Evolutionary conservation across 305 asterid species (phyloP), one percentile per base, ranked within the genome.

Genomic region (Rubia tinctorum): DNA sequence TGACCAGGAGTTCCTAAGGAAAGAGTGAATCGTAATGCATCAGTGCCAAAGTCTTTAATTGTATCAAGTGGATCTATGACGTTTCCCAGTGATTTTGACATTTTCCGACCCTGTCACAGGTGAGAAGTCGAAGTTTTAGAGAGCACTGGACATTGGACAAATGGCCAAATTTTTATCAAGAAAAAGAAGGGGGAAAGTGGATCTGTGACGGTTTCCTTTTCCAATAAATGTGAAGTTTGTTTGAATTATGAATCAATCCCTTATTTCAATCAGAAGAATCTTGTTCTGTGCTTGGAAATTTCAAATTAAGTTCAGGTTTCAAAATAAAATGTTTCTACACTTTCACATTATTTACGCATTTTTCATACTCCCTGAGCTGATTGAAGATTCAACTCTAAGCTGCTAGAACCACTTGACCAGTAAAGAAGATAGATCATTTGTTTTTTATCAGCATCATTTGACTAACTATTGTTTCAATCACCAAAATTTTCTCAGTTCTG

Each of bases 1-100:
- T 95, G 99, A 66, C 97, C 98, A 81, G 95, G 88, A 64, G 98
- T 92, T 84, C 98, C 99, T 68, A 95, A 85, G 81, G 98, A 89
- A 76, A 95, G 96, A 68, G 98, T 89, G 85, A 92, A 95, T 67
- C 97, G 90, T 74, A 95, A 80, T 84, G 99, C 97, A 90, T 95
- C 99, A 5, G 95, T 92, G 43, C 98, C 99, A 77, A 89, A 95
- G 69, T 92, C 98, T 76, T 78, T 84, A 83, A 95, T 89, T 44
- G 94, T 89, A 81, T 95, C 96, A 59, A 92, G 86, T 60, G 98
- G 98, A 85, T 95, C 96, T 75, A 90, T 83, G 76, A 90, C 98
- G 81, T 95, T 95, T 62, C 99, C 99, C 62, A 95, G 83, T 39
- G 99, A 84, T 83, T 95, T 95, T 45, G 99, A 95, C 98, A 95